phyloP scores from a whole-genome alignment of 2,329 filamentous ascomycete species.

The Corynespora cassiicola region DNA sequence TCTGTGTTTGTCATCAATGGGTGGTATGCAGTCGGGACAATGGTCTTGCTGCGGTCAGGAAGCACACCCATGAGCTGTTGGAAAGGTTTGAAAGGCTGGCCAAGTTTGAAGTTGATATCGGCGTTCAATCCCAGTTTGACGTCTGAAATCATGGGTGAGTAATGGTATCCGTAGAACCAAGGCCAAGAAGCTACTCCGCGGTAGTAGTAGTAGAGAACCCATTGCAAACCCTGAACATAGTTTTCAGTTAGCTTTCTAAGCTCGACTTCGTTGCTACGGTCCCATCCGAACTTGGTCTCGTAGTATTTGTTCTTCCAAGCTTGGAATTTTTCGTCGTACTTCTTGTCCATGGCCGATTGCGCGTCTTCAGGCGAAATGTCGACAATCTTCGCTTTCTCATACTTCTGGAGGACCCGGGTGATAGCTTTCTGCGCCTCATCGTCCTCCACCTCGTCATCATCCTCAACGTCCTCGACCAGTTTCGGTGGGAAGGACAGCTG shows the following conservation, averaged over 20 bases:
- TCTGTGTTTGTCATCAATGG: constrained; percentile 88
- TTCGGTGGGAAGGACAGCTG: constrained; percentile 66
- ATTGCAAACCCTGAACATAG: constrained; percentile 96
- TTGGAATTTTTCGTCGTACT: constrained; percentile 89
- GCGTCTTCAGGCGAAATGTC: constrained; percentile 82
- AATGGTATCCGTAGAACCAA: constrained; percentile 97
- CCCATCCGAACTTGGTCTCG: constrained; percentile 88
- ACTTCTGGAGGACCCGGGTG: constrained; percentile 83
- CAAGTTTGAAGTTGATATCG: constrained; percentile 89
- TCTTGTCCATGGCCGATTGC: constrained; percentile 77
- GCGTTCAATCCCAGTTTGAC: constrained; percentile 87
- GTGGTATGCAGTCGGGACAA: constrained; percentile 87
- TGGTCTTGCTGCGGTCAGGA: constrained; percentile 95
- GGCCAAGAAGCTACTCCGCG: constrained; percentile 97
- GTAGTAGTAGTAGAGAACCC: constrained; percentile 99
- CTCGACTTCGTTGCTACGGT: constrained; percentile 78
- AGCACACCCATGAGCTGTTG: constrained; percentile 98
- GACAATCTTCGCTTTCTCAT: constrained; percentile 86
- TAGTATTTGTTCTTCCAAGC: constrained; percentile 98
- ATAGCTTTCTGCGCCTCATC: constrained; percentile 86
- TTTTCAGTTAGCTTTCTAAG: constrained; percentile 87
- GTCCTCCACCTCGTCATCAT: constrained; percentile 71
- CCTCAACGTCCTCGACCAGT: constrained; percentile 59
- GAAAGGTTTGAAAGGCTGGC: constrained; percentile 92
- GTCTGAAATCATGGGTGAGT: constrained; percentile 96